These are phyloP conservation scores for Lasiosphaeria ovina DNA, from an alignment of 495 filamentous ascomycete species.

Conservation along the genomic window DNA sequence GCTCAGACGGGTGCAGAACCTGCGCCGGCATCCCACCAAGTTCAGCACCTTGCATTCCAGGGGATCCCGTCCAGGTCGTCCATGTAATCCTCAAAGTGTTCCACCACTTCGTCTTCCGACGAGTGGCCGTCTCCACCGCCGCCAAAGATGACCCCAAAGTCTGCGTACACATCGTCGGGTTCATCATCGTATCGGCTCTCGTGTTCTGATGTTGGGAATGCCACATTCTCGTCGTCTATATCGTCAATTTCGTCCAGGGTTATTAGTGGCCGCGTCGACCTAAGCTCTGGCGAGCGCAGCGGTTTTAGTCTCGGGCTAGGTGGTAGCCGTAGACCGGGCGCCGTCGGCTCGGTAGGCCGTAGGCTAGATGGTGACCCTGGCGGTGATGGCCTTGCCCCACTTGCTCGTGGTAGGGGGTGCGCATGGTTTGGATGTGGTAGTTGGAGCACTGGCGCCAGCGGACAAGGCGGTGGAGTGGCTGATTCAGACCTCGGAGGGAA, in stretches of 20 bases:
- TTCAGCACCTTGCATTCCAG: slow-evolving; percentile 30
- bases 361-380: slow-evolving; percentile 14
- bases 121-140: slow-evolving; percentile 21
- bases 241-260: slow-evolving; percentile 25
- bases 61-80: slow-evolving; percentile 38
- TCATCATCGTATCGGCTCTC: slow-evolving; percentile 43
- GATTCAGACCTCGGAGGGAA: slow-evolving; percentile 7
- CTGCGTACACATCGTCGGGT: slow-evolving; percentile 47
- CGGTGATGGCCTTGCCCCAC: slow-evolving; percentile 12
- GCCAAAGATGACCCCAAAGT: slow-evolving; percentile 49
- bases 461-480: neutral
- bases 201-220: slow-evolving; percentile 45
- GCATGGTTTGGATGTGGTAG: slow-evolving; percentile 7
- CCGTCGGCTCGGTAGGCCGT: slow-evolving; percentile 9
- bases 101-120: slow-evolving; percentile 22
- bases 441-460: neutral
- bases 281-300: slow-evolving; percentile 27
- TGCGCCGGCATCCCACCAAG: neutral
- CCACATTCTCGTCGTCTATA: slow-evolving; percentile 33
- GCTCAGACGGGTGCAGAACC: too few species aligned
- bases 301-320: slow-evolving; percentile 23
- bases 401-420: slow-evolving; percentile 5
- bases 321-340: slow-evolving; percentile 16
- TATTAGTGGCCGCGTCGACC: slow-evolving; percentile 15
- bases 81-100: slow-evolving; percentile 33